These are phyloP conservation scores for Crithidia brevicula DNA, from an alignment of 208 protist genomes.

Conservation along the genomic window DNA sequence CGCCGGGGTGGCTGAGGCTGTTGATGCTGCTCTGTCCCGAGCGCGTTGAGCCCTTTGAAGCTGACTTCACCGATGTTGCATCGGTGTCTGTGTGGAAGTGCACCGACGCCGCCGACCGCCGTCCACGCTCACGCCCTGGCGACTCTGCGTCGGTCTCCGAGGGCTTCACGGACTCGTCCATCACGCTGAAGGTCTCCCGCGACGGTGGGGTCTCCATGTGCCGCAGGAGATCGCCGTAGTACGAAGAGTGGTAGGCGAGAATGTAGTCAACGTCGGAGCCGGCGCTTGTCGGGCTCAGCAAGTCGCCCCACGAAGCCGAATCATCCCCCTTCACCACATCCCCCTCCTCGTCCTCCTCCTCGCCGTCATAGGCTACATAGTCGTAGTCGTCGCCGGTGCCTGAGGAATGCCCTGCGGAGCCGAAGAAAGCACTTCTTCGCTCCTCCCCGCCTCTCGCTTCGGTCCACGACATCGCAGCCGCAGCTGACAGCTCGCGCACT, in stretches of 20 bases:
- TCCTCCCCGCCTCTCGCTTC: no score
- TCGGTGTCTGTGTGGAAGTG: not conserved
- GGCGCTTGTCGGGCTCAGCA: not conserved
- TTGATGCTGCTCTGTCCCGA: constrained; percentile 1
- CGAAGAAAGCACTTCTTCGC: not conserved
- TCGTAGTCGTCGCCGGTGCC: not conserved
- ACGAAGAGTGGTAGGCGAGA: constrained; percentile 17
- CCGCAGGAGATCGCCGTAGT: constrained; percentile 12
- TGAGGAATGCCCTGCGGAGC: not conserved
- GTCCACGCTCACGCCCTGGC: not conserved
- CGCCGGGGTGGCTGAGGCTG: not conserved
- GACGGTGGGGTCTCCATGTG: constrained; percentile 1
- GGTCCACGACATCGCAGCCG: no score
- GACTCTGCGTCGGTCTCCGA: not conserved
- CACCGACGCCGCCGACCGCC: not conserved
- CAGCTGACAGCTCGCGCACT: no score
- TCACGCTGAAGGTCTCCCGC: constrained; percentile 4
- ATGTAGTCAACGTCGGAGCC: constrained; percentile 21
- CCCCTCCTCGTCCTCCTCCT: not conserved
- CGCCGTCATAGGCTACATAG: not conserved
- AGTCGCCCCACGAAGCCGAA: not conserved
- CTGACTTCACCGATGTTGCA: not conserved
- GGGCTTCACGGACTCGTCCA: not conserved
- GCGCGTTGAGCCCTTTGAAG: not conserved
- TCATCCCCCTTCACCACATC: not conserved